Conservation (phyloP, 2,329 filamentous ascomycete genomes). For the Cadophora gregata region DNA sequence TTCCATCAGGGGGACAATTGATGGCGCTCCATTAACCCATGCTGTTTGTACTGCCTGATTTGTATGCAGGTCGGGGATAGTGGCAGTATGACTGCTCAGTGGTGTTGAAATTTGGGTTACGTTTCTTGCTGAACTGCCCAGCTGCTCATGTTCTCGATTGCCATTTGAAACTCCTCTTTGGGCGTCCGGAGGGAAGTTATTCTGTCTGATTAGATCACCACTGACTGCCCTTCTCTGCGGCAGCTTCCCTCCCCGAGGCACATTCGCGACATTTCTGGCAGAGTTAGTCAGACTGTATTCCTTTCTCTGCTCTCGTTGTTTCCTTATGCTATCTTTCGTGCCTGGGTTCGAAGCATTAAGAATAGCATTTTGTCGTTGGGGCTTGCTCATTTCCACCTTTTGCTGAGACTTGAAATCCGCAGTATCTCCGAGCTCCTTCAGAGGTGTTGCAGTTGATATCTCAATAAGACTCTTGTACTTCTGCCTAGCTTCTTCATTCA, state of each 20-base stretch:
- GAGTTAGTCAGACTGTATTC: background rate
- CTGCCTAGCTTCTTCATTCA: background rate
- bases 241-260: background rate
- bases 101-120: background rate
- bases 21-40: background rate
- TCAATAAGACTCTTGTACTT: background rate
- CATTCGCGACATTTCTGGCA: background rate
- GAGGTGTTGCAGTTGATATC: background rate
- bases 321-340: background rate
- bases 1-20: background rate
- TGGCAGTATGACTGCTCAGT: background rate
- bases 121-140: background rate
- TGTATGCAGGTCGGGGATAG: background rate
- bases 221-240: background rate
- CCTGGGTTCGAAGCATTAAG: background rate
- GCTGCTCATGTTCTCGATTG: background rate
- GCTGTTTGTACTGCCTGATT: constrained; percentile 1
- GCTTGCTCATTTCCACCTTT: background rate
- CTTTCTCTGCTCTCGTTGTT: background rate
- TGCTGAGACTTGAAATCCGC: constrained; percentile 8
- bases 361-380: background rate
- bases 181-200: background rate
- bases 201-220: background rate
- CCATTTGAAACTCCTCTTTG: background rate
- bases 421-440: constrained; percentile 20